Base-by-base conservation (phyloP, 257 asterid genomes). In the Solanum sejunctum region DNA sequence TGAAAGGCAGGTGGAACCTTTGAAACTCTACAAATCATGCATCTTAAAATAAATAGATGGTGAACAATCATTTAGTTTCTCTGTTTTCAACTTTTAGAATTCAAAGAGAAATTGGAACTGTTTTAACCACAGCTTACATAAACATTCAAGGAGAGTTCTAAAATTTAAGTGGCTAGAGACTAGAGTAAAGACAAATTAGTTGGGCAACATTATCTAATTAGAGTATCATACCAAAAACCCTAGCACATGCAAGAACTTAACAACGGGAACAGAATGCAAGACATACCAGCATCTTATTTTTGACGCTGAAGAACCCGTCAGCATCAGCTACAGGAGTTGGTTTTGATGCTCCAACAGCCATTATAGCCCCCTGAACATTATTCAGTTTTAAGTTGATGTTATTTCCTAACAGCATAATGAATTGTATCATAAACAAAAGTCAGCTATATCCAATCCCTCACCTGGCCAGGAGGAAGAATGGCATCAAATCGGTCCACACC, bases 401-500 rank as follows among this genome's bases (percentile, higher is more conserved):
- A 82, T 20, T 82, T 82, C 17, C 58, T 45, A 45, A 36, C 11
- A 41, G 12, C 32, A 78, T 7, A 43, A 45, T 26, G 43, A 58
- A 8, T 57, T 36, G 17, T 63, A 47, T 26, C 1, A 2, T 9
- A 41, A 82, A 82, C 49, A 60, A 21, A 23, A 63, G 47, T 51
- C 13, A 17, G 57, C 71, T 43, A n/a, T 7, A 82, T 67, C 41
- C 80, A 11, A 73, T 58, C 80, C 80, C 90, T 87, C 70, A 95
- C 98, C 97, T 94, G 96, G 85, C 97, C 98, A 11, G 98, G 98
- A 56, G 99, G 99, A 87, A 96, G 95, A 85, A 95, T 94, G 67
- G 99, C 98, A 91, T 95, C 99, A 87, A 94, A 95, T 54, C 97
- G 89, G 88, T 96, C 99, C 85, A 93, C 98, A 88, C 99, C 98